A percentile compares a stretch with the other conserved stretches of the same genome.
Evolutionary conservation across 805 yeast species (phyloP).

Genomic region (Dipodascus albidus): DNA sequence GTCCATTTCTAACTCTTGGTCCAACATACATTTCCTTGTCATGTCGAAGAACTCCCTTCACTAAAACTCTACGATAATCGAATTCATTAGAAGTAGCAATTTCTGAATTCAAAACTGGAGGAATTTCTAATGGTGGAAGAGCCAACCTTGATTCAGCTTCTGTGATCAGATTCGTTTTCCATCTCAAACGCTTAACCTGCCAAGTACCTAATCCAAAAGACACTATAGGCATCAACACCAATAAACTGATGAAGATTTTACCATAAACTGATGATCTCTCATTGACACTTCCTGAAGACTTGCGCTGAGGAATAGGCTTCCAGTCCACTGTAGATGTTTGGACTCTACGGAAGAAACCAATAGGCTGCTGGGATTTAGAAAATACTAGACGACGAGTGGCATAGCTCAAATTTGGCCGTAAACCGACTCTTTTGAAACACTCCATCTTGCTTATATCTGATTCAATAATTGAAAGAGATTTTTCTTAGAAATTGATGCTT

Average conservation of each 20-base stretch:
- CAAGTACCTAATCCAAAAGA: slow-evolving; percentile 84
- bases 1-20: slow-evolving; percentile 65
- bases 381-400: not conserved
- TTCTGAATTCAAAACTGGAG: slow-evolving; percentile 41
- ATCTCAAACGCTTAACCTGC: slow-evolving; percentile 76
- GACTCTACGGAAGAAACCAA: slow-evolving; percentile 4
- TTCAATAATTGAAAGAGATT: too few species aligned
- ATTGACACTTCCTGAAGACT: slow-evolving; percentile 2
- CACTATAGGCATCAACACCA: slow-evolving; percentile 67
- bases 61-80: slow-evolving; percentile 70
- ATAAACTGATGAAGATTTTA: slow-evolving; percentile 30
- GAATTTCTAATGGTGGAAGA: slow-evolving; percentile 60
- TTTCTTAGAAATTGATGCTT: too few species aligned
- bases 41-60: slow-evolving; percentile 72
- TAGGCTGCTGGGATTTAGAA: not conserved
- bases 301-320: slow-evolving; percentile 56
- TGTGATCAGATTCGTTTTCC: slow-evolving; percentile 82
- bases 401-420: not conserved
- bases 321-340: slow-evolving; percentile 47
- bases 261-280: slow-evolving; percentile 3
- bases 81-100: slow-evolving; percentile 46
- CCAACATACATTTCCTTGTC: slow-evolving; percentile 86
- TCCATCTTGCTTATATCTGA: not conserved
- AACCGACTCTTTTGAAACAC: not conserved
- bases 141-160: slow-evolving; percentile 74